phyloP scores from a whole-genome alignment of 75 land plant species.

The Cupressus sempervirens region DNA sequence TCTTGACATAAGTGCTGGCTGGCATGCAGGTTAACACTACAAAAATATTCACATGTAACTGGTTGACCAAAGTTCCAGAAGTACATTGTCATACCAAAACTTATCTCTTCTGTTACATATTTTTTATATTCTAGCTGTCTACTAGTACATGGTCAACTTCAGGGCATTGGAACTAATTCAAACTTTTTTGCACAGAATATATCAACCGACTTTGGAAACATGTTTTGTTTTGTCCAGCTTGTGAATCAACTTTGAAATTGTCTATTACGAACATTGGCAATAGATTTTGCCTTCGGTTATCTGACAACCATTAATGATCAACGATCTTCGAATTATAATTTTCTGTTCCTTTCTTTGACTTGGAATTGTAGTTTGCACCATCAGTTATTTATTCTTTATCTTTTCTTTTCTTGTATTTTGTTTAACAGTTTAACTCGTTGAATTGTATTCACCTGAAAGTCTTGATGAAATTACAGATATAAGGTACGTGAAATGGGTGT shows the following conservation, averaged over 20 bases:
- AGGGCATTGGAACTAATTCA: not conserved
- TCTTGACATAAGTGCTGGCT: not conserved
- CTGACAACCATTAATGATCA: not conserved
- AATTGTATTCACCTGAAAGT: not conserved
- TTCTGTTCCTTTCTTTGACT: not conserved
- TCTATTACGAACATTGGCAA: not conserved
- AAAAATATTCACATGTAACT: not conserved
- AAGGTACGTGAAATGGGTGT: slow-evolving; percentile 75
- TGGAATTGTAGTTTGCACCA: not conserved
- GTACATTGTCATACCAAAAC: not conserved
- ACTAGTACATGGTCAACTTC: not conserved
- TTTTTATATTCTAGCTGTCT: not conserved
- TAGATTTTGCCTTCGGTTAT: slow-evolving; percentile 1
- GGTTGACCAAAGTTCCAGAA: not conserved
- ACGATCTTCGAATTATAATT: not conserved
- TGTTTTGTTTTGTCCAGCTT: not conserved
- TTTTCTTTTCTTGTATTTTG: not conserved
- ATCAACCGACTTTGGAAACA: not conserved
- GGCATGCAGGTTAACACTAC: not conserved
- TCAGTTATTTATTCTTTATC: slow-evolving; percentile 2
- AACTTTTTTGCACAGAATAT: not conserved
- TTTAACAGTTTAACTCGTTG: slow-evolving; percentile 9
- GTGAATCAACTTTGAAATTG: not conserved
- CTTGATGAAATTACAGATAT: slow-evolving; percentile 34
- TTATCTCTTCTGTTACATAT: not conserved